Evolutionary conservation across 2,329 filamentous ascomycete genomes (phyloP), one percentile per base, ranked within the genome.

Genomic region (Verticillium zaregamsianum): DNA sequence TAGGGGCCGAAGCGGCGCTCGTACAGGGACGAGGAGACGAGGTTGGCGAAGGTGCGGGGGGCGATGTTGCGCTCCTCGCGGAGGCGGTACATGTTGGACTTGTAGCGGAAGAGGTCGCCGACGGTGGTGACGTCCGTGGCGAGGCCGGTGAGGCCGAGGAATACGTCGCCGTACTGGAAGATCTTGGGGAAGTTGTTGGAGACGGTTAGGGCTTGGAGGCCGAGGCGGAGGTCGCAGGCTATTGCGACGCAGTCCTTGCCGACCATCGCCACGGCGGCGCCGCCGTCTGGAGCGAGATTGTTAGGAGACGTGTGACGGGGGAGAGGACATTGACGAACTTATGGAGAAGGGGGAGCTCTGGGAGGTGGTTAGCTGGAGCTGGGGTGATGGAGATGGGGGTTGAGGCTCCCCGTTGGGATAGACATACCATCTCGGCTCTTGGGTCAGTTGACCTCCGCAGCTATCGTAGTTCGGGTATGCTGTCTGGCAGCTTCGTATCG

Each of bases 111-210:
- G 69, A 98, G 90, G 80, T 99, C 94, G 71, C 90, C 91, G 69
- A 99, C 94, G 69, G 94, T 98, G 67, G 86, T 87, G 67, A 99
- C 93, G 77, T 99, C 95, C 70, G 95, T 99, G 64, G 95, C 95
- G 59, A 99, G 91, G 61, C 59, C 95, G 5, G 95, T 98, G 64
- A 99, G 88, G 61, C 95, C 95, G 39, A 99, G 90, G 80, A 96
- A 97, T 71, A 95, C 92, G 73, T 94, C 92, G 73, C 92, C 93
- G 85, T 96, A 98, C 78, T 90, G 88, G 88, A 98, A 98, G 84
- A 99, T 92, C 85, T 99, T 99, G 82, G 95, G 95, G 85, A 98
- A 98, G 89, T 98, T 95, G 89, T 99, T 99, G 77, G 93, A 97
- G 63, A 99, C 91, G 66, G 95, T 99, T 74, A 99, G 86, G 74